Conservation (phyloP, 2,329 filamentous ascomycete genomes). For the Didymella glomerata region DNA sequence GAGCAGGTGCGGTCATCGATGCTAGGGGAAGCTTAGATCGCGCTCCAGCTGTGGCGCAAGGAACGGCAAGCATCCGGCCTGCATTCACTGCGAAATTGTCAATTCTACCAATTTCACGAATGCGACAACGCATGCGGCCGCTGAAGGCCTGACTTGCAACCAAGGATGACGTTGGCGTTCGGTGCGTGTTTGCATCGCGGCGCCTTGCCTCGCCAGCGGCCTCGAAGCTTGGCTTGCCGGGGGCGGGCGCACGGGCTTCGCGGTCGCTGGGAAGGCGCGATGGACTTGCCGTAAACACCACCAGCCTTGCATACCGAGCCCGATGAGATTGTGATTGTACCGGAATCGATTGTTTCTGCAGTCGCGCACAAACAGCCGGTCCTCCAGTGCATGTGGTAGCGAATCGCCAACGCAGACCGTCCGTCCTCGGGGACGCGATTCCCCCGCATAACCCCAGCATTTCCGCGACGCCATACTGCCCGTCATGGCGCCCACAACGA, state of each 20-base stretch:
- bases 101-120: neutral
- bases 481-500: conserved; percentile 47
- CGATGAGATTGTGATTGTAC: neutral
- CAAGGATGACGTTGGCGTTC: conserved; percentile 5
- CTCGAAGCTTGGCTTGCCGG: conserved; percentile 4
- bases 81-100: neutral
- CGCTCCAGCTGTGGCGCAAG: conserved; percentile 8
- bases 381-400: conserved; percentile 6
- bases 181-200: neutral
- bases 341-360: neutral
- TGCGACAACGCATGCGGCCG: neutral
- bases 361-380: neutral
- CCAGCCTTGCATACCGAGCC: neutral
- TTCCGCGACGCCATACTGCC: conserved; percentile 1
- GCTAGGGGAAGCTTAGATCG: conserved; percentile 4
- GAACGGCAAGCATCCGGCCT: conserved; percentile 2
- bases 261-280: conserved; percentile 3
- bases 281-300: neutral
- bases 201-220: conserved; percentile 1
- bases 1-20: neutral
- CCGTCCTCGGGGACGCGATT: conserved; percentile 14
- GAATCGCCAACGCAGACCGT: neutral
- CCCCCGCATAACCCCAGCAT: conserved; percentile 11
- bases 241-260: conserved; percentile 1
- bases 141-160: neutral